Evolutionary conservation across 2,329 filamentous ascomycete species (phyloP), one percentile per base, ranked within the genome.

Genomic region (Lecanicillium sp.): DNA sequence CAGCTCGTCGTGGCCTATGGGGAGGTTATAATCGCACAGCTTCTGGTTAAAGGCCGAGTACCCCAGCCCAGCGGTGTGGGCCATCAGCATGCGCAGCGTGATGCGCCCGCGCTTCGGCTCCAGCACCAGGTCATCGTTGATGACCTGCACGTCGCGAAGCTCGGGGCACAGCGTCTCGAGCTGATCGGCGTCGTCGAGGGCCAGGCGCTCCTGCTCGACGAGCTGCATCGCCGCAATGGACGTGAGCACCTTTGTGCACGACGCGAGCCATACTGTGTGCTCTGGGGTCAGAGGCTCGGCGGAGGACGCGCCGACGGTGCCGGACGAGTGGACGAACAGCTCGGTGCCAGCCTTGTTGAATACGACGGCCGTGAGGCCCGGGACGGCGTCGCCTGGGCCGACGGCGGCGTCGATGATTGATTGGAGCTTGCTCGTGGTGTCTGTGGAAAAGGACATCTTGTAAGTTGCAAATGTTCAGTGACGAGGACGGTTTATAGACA

Each of bases 201-300:
- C 62, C 15, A 80, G 54, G 8, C 59, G 52, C 0, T 73, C 75
- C 44, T 69, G 62, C 56, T 81, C 78, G 2, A 81, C 77, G 1
- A 78, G 68, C 58, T 81, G 77, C 74, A 82, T 78, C 39, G 66
- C 70, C 1, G 75, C 74, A 12, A 80, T 60, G 0, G 68, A 74
- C 0, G 68, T 64, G 11, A 81, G 62, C 65, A 79, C 67, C 61
- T 81, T 81, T 14, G 78, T 79, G 56, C 74, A 78, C 0, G 75
- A 78, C 0, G 77, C 77, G 5, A 81, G 66, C 74, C 73, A 79
- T 57, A 83, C 86, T 1, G 79, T 65, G 8, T 69, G 79, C 32
- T 86, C 79, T 0, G 79, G 62, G 0, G 72, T 73, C 75, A 86
- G 80, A 4, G 72, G 66, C 38, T 79, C 71, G 0, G 65, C 54